These are phyloP conservation scores for Eremochloa ophiuroides DNA, from an alignment of 176 grass and related monocot genomes.

Conservation along the genomic window DNA sequence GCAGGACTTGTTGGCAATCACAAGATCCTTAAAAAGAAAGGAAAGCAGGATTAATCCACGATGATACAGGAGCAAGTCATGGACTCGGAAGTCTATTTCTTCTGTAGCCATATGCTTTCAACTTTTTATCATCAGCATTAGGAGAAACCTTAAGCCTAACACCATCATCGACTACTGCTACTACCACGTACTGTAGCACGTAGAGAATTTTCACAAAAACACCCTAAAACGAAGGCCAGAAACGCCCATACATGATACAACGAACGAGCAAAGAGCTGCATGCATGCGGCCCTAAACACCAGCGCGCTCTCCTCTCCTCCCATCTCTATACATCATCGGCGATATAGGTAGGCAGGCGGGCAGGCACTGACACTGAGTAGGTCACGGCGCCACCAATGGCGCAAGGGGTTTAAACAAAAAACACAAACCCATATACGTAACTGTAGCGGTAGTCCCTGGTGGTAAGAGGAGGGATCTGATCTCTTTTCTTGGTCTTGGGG, in stretches of 20 bases:
- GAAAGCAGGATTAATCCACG: not conserved
- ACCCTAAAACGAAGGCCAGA: not conserved
- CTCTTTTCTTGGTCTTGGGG: constrained; percentile 11
- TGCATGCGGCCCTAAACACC: not conserved
- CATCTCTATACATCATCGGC: constrained; percentile 32
- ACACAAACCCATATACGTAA: constrained; percentile 49
- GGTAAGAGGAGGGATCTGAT: constrained; percentile 21
- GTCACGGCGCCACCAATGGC: constrained; percentile 13
- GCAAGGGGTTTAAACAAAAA: constrained; percentile 44
- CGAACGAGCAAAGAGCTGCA: constrained; percentile 11
- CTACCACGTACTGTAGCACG: not conserved
- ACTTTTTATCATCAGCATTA: constrained; percentile 28
- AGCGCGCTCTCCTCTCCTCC: constrained; percentile 9
- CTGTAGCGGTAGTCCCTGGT: constrained; percentile 14
- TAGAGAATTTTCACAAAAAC: constrained; percentile 15
- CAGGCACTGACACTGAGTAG: constrained; percentile 24
- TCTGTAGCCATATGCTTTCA: constrained; percentile 37
- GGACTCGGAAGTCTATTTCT: constrained; percentile 20
- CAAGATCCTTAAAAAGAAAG: not conserved
- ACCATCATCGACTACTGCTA: constrained; percentile 12
- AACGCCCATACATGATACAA: not conserved
- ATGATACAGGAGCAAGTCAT: not conserved
- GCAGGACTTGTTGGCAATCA: not conserved
- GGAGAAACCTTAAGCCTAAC: constrained; percentile 25
- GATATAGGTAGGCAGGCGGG: constrained; percentile 18